A percentile compares a stretch with the other conserved stretches of the same genome.
Conservation (phyloP, 495 filamentous ascomycete species). For the Clohesyomyces aquaticus region DNA sequence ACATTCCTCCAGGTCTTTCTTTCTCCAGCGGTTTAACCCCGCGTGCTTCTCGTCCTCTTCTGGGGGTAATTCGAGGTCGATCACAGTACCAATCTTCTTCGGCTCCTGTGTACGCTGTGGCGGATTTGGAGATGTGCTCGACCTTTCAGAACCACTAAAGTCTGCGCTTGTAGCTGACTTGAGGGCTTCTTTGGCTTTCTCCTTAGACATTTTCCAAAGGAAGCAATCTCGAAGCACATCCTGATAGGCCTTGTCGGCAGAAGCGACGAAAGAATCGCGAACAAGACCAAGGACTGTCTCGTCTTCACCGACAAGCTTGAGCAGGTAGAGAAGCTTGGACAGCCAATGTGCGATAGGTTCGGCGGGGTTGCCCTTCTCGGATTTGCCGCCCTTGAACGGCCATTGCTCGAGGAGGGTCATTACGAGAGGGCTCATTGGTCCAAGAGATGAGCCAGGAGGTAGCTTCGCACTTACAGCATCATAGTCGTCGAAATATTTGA, state of each 20-base stretch:
- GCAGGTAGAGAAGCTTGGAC: conserved; percentile 51
- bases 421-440: conserved; percentile 58
- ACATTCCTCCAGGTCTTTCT: conserved; percentile 72
- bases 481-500: conserved; percentile 66
- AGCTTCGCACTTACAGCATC: conserved; percentile 33
- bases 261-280: conserved; percentile 48
- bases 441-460: not conserved
- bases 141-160: conserved; percentile 32
- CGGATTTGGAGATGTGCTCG: conserved; percentile 13
- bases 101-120: conserved; percentile 19
- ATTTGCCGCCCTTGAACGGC: conserved; percentile 63
- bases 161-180: conserved; percentile 29
- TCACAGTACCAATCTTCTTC: not conserved
- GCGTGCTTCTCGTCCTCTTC: conserved; percentile 59
- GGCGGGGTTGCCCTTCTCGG: conserved; percentile 43
- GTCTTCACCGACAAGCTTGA: conserved; percentile 55
- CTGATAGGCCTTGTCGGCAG: conserved; percentile 20
- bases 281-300: conserved; percentile 49
- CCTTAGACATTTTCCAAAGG: conserved; percentile 35
- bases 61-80: conserved; percentile 43
- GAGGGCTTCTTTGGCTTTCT: conserved; percentile 30
- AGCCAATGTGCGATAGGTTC: conserved; percentile 59
- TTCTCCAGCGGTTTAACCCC: conserved; percentile 67
- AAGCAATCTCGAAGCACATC: conserved; percentile 27
- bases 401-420: conserved; percentile 76